Base-by-base conservation (phyloP, 2,329 filamentous ascomycete genomes). In the Fusarium sp. region DNA sequence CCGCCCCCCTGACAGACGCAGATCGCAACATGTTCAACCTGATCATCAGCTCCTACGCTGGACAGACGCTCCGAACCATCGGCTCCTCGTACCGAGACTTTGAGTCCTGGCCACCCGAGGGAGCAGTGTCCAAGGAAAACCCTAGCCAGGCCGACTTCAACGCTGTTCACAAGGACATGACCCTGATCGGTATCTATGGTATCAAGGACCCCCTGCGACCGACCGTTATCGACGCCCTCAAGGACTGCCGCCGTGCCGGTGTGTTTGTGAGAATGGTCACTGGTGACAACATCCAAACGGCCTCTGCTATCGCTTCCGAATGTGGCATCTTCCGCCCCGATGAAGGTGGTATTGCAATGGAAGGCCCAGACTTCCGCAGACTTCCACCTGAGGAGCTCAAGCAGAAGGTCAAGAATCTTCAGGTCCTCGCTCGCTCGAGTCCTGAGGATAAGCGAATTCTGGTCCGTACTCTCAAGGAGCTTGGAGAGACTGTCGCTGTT, bases 31-130 rank as follows among this genome's bases (percentile, higher is more conserved):
- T 85, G 1, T 82, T 92, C 38, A 85, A 85, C 62, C 78, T 83
- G 37, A 82, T 89, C 64, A 92, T 92, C 74, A 87, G 88, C 62
- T 84, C 85, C 6, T 92, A 92, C 73, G 90, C 91, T 18, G 86
- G 86, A 11, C 86, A 90, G 52, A 94, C 93, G 18, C 88, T 95
- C 20, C 90, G 93, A 65, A 94, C 93, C 2, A 94, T 95, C 68
- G 92, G 89, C 29, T 86, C 94, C 72, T 87, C 93, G 14, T 94
- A 93, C 81, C 89, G 89, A 58, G 93, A 95, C 74, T 94, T 93
- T 70, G 87, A 91, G 60, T 85, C 83, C 62, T 94, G 93, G 93
- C 93, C 93, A 35, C 92, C 87, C 24, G 89, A 92, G 71, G 85
- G 88, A 59, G 90, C 87, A n/a, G 83, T 88, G 18, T 92, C 93